phyloP scores from a whole-genome alignment of 352 stramenopile genomes.

The Detonula confervacea region DNA sequence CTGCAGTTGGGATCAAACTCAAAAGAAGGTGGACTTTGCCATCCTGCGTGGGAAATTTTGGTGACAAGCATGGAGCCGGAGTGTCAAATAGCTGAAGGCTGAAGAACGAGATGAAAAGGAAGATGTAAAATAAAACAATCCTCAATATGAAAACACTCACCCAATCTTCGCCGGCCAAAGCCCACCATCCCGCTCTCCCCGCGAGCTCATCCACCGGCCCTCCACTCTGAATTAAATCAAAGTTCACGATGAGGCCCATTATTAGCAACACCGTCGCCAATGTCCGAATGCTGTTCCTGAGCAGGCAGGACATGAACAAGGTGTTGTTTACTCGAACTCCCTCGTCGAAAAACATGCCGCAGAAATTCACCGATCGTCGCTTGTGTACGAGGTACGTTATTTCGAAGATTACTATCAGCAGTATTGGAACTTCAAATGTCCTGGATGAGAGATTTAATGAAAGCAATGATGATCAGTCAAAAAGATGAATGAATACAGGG shows the following conservation, averaged over 20 bases:
- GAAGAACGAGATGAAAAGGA: not conserved
- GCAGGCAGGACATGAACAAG: slow-evolving; percentile 43
- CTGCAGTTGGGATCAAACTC: slow-evolving; percentile 63
- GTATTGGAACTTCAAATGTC: slow-evolving; percentile 48
- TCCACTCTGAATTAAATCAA: slow-evolving; percentile 56
- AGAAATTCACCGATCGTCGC: slow-evolving; percentile 62
- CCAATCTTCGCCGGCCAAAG: slow-evolving; percentile 41
- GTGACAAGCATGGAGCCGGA: too few relatives aligned
- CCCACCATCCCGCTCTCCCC: slow-evolving; percentile 60
- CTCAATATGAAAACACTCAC: slow-evolving; percentile 5
- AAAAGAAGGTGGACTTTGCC: slow-evolving; percentile 48
- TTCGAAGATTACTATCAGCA: slow-evolving; percentile 64
- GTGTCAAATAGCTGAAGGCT: too few relatives aligned
- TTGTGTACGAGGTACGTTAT: slow-evolving; percentile 75
- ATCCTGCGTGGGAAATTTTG: not conserved
- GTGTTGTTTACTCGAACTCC: slow-evolving; percentile 52
- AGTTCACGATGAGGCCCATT: slow-evolving; percentile 67
- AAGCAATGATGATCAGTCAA: not conserved
- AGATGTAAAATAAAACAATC: slow-evolving; percentile 2
- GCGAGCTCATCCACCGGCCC: slow-evolving; percentile 34
- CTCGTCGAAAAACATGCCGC: slow-evolving; percentile 68
- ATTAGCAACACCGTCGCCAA: slow-evolving; percentile 54
- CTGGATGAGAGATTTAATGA: not conserved
- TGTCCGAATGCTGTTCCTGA: slow-evolving; percentile 61
- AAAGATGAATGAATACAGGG: too few relatives aligned